Evolutionary conservation across 257 asterid species (phyloP), one percentile per base, ranked within the genome.

Genomic region (Mitragyna speciosa): DNA sequence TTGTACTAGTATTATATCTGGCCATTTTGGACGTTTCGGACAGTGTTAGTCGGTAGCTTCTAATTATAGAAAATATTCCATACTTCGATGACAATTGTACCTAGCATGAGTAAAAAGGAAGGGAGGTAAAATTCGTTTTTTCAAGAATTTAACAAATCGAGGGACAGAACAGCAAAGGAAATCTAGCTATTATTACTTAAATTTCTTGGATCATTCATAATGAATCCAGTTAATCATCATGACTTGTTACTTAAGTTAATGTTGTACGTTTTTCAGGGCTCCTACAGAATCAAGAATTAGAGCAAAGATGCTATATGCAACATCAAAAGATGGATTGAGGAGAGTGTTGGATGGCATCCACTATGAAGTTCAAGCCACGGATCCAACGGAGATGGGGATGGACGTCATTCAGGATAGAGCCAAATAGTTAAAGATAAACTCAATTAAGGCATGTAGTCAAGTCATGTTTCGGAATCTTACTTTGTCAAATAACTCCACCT

Each of bases 341-440:
- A 87, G 93, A 81, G 98, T 91, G 59, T 63, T 94, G 24, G 98
- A 94, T 79, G 98, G 98, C 30, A 90, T 94, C 31, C 90, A 86
- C 82, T 94, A 94, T 76, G 98, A 94, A 82, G 89, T 94, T 73
- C 98, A 94, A 76, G 98, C 98, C 0, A 94, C 98, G 3, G 97
- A 94, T 81, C 97, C 97, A 61, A 89, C 97, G 9, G 98, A 92
- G 86, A 94, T 94, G 97, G 98, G 95, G 24, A 82, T 92, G 11
- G 97, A 94, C 83, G 87, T 94, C 69, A 94, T 94, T 43, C 85
- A 89, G 85, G 91, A 94, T 74, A 81, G 96, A 82, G 88, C 91
- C 79, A 89, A 87, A 79, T 88, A 74, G 75, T 65, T 20, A 56
- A 73, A 33, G 22, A 54, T 61, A 5, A 19, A 11, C 20, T 6